Evolutionary conservation across 2,329 filamentous ascomycete genomes (phyloP).

Genomic region (Catunica adiposa): DNA sequence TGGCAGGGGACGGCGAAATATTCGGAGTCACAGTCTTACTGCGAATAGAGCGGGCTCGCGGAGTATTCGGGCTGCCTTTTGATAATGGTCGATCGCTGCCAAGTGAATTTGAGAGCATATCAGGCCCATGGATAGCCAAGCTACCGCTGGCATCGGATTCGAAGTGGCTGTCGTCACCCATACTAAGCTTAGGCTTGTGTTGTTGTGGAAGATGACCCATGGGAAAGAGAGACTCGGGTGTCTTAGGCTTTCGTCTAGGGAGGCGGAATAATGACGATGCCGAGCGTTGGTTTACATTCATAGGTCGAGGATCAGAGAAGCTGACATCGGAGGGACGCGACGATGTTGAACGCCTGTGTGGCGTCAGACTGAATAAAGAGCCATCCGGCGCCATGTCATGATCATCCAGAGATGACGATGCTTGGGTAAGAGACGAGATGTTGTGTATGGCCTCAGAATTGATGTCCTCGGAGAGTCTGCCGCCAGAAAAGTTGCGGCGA

Average conservation of each 20-base stretch:
- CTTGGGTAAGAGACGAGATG: slow-evolving; percentile 4
- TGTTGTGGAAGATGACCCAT: slow-evolving; percentile 62
- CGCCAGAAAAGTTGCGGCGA: slow-evolving; percentile 7
- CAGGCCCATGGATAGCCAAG: slow-evolving; percentile 6
- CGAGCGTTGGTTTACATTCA: slow-evolving; percentile 5
- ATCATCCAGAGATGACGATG: slow-evolving; percentile 24
- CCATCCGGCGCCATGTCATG: slow-evolving; percentile 28
- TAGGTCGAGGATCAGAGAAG: slow-evolving; percentile 37
- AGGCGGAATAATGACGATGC: slow-evolving; percentile 48
- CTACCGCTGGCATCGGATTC: slow-evolving; percentile 10
- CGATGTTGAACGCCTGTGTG: slow-evolving; percentile 39
- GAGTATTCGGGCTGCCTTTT: slow-evolving; percentile 4
- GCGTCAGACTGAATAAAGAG: slow-evolving; percentile 6
- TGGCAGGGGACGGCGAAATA: slow-evolving; percentile 28
- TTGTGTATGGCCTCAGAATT: slow-evolving; percentile 3
- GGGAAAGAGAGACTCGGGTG: slow-evolving; percentile 64
- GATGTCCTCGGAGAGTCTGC: slow-evolving; percentile 3
- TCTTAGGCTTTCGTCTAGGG: slow-evolving; percentile 58
- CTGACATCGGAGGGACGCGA: slow-evolving; percentile 63
- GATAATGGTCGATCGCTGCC: slow-evolving; percentile 3
- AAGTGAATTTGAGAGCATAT: slow-evolving; percentile 3
- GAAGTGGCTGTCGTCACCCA: slow-evolving; percentile 11
- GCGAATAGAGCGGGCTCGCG: slow-evolving; percentile 12
- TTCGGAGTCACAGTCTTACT: slow-evolving; percentile 19
- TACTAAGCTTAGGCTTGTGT: slow-evolving; percentile 33